Conservation (phyloP, 495 filamentous ascomycete genomes). For the Penicillium antarcticum region DNA sequence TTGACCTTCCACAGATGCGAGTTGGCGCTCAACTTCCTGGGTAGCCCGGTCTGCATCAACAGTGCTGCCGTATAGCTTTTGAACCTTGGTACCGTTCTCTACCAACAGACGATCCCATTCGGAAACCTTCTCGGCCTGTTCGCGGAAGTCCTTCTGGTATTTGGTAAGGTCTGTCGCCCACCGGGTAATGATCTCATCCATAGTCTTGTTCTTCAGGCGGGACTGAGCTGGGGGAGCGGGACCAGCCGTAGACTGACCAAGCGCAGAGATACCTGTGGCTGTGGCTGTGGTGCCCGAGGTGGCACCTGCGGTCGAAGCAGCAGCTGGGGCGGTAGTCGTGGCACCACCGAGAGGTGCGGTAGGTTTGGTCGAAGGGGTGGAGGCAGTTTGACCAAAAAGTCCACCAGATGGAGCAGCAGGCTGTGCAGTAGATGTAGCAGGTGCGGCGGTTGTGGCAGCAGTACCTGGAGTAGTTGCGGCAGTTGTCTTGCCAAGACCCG, state of each 20-base stretch:
- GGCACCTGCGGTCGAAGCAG: slow-evolving; percentile 20
- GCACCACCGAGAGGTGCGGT: slow-evolving; percentile 14
- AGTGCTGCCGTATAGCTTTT: slow-evolving; percentile 80
- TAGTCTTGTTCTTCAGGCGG: slow-evolving; percentile 94
- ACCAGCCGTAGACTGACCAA: slow-evolving; percentile 72
- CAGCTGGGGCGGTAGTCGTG: slow-evolving; percentile 15
- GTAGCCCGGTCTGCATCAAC: slow-evolving; percentile 89
- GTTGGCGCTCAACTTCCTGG: slow-evolving; percentile 84
- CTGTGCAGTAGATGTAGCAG: slow-evolving; percentile 18
- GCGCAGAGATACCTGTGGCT: slow-evolving; percentile 32
- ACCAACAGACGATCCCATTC: slow-evolving; percentile 90
- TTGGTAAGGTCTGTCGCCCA: slow-evolving; percentile 95
- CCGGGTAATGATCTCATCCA: slow-evolving; percentile 98
- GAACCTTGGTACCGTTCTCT: slow-evolving; percentile 87
- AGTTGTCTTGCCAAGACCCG: slow-evolving; percentile 33
- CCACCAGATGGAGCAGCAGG: slow-evolving; percentile 20
- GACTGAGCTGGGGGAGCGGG: slow-evolving; percentile 75
- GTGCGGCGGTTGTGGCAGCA: slow-evolving; percentile 23
- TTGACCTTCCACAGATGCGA: slow-evolving; percentile 81
- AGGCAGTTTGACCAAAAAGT: slow-evolving; percentile 28
- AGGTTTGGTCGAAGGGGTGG: slow-evolving; percentile 27
- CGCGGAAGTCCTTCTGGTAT: slow-evolving; percentile 92
- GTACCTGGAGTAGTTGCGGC: slow-evolving; percentile 27
- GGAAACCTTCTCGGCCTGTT: slow-evolving; percentile 80
- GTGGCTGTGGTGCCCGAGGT: slow-evolving; percentile 21